Conservation (phyloP, 2,329 filamentous ascomycete genomes). For the Nemania sp. region DNA sequence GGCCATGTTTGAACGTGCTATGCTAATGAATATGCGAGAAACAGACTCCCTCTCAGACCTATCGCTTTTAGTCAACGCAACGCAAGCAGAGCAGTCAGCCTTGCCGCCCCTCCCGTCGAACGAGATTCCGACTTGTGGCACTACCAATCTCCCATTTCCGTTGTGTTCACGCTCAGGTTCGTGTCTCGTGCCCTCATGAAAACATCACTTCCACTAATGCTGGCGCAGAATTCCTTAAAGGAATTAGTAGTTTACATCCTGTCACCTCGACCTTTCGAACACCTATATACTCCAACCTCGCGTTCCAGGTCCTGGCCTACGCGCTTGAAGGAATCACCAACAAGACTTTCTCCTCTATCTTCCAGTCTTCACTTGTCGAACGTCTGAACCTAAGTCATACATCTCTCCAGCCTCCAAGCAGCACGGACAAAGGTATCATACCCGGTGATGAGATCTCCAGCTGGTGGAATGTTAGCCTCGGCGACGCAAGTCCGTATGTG, state of each 20-base stretch:
- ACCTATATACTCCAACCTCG: neutral
- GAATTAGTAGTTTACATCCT: neutral
- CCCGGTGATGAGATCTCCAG: constrained; percentile 1
- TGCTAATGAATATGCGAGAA: neutral
- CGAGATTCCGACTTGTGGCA: constrained; percentile 4
- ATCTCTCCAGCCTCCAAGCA: neutral
- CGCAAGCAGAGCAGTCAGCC: neutral
- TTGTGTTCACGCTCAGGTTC: neutral
- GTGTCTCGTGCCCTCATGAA: neutral
- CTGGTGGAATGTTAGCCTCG: neutral
- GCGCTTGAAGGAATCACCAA: neutral
- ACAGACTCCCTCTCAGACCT: neutral
- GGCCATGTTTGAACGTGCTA: neutral
- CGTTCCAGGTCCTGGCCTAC: constrained; percentile 1
- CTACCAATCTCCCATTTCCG: neutral
- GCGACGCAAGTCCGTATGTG: neutral
- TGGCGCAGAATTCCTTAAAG: neutral
- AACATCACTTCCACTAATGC: neutral
- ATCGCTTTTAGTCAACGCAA: neutral
- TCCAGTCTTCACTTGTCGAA: neutral
- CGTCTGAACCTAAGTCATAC: neutral
- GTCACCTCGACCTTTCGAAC: constrained; percentile 2
- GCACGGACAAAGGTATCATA: neutral
- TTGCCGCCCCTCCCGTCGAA: neutral
- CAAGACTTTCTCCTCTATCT: neutral